Base-by-base conservation (phyloP, 805 yeast species). In the Hanseniaspora singularis region DNA sequence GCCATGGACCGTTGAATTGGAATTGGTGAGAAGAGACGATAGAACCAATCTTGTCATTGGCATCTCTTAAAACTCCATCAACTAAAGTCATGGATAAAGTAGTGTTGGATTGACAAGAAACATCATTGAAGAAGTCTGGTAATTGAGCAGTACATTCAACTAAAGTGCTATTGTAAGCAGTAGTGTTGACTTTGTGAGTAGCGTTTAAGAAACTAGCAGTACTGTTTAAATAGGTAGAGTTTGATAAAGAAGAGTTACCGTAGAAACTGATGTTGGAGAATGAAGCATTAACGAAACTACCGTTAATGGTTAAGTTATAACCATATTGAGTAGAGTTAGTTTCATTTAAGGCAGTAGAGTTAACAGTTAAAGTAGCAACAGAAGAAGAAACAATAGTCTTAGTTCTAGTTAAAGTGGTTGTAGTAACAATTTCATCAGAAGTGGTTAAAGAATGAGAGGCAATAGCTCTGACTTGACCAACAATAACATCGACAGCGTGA, bases 1-100 rank as follows among this genome's bases (percentile, higher is more conserved):
- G 79, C 59, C 78, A 76, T 40, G 79, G 79, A 51, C 79, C 79
- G 59, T 76, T 79, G 56, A 74, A 75, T 63, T 75, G 80, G 69
- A 75, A 73, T 64, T 76, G 81, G 62, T 74, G 67, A 70, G 74
- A 74, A 34, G 79, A 73, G 51, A 75, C 80, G 62, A 76, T 74
- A 38, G 79, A 70, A 49, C 80, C 80, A 52, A 76, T 63, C 66
- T 81, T 71, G 33, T 74, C 75, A 45, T 61, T 49, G n/a, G 70
- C 51, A 54, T 76, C 81, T 11, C 57, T 66, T 54, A 76, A 65
- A 33, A 71, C 55, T 38, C 72, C 60, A 15, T 54, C 59, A 27
- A 64, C 58, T 53, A 76, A 67, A 27, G 67, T 65, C 64, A 76
- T 63, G 19, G 73, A 59, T 51, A 76, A 67, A 23, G 76, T 49